phyloP scores from a whole-genome alignment of 768 basidiomycete genomes.

The Austroboletus eburneus region DNA sequence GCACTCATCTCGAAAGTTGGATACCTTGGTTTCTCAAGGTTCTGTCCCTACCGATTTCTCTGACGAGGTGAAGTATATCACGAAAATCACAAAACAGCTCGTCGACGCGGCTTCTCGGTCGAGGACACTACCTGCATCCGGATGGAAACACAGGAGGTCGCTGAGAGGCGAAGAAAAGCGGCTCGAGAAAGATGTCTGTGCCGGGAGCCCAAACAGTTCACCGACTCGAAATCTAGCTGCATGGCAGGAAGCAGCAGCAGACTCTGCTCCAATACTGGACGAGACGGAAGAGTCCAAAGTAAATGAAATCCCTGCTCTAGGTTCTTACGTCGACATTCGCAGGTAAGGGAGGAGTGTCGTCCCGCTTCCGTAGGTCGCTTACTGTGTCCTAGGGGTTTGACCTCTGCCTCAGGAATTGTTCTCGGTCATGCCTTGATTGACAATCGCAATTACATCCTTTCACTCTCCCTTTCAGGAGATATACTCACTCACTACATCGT shows the following conservation, averaged over 20 bases:
- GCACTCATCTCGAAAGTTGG: not conserved
- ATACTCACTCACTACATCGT: slow-evolving; percentile 42
- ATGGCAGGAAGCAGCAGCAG: slow-evolving; percentile 23
- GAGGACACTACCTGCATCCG: slow-evolving; percentile 16
- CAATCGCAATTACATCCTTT: slow-evolving; percentile 25
- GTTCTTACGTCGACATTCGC: slow-evolving; percentile 51
- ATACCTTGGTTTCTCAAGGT: not conserved
- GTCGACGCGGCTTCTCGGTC: slow-evolving; percentile 32
- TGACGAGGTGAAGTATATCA: slow-evolving; percentile 8
- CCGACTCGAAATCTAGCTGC: slow-evolving; percentile 24
- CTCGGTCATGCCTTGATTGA: slow-evolving; percentile 30
- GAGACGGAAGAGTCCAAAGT: slow-evolving; percentile 10
- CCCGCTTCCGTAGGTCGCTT: slow-evolving; percentile 1
- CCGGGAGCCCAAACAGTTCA: slow-evolving; percentile 7
- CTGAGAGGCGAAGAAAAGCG: slow-evolving; percentile 40
- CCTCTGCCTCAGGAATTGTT: slow-evolving; percentile 24
- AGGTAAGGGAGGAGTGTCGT: slow-evolving; percentile 34
- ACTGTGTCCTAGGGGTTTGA: slow-evolving; percentile 16
- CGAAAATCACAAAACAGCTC: slow-evolving; percentile 29
- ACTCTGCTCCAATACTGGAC: slow-evolving; percentile 6
- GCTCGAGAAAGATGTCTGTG: slow-evolving; percentile 23
- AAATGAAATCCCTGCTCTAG: slow-evolving; percentile 30
- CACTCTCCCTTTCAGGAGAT: slow-evolving; percentile 44
- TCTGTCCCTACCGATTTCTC: not conserved
- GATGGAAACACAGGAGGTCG: slow-evolving; percentile 36